These are phyloP conservation scores for Pseudogymnoascus sp. DNA, from an alignment of 2,329 filamentous ascomycete genomes.

Conservation along the genomic window DNA sequence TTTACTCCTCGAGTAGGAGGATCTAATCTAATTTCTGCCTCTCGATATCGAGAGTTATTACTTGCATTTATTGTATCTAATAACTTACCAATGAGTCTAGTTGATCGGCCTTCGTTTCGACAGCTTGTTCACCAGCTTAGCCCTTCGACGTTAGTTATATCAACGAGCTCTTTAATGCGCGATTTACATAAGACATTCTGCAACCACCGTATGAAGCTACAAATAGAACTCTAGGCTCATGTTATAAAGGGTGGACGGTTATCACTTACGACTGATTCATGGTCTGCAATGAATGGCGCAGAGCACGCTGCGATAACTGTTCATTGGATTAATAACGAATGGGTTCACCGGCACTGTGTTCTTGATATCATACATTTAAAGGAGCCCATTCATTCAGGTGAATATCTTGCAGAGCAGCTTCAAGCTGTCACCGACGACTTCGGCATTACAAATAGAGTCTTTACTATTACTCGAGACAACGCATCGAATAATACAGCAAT, in stretches of 20 bases:
- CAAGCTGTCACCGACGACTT: too few relatives aligned
- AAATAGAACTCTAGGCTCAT: not conserved
- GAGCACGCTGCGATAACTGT: not conserved
- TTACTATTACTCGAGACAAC: too few relatives aligned
- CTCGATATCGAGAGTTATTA: slow-evolving; percentile 21
- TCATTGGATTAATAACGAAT: not conserved
- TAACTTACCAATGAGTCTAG: slow-evolving; percentile 14
- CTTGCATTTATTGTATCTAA: slow-evolving; percentile 13
- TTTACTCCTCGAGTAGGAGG: too few relatives aligned
- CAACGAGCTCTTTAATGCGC: not conserved
- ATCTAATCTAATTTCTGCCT: slow-evolving; percentile 10
- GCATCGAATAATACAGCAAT: too few relatives aligned
- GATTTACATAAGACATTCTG: too few relatives aligned
- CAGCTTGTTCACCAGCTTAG: slow-evolving; percentile 6
- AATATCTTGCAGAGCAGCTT: too few relatives aligned
- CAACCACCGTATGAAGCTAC: too few relatives aligned
- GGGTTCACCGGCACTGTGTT: too few relatives aligned
- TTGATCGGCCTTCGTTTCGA: slow-evolving; percentile 15
- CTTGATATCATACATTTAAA: too few relatives aligned
- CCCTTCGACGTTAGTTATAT: not conserved
- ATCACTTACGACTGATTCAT: not conserved
- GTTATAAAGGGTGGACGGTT: not conserved
- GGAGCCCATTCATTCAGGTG: too few relatives aligned
- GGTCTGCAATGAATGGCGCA: not conserved
- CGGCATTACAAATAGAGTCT: too few relatives aligned